Conservation (phyloP, 2,329 filamentous ascomycete genomes). For the Cordyceps javanica region DNA sequence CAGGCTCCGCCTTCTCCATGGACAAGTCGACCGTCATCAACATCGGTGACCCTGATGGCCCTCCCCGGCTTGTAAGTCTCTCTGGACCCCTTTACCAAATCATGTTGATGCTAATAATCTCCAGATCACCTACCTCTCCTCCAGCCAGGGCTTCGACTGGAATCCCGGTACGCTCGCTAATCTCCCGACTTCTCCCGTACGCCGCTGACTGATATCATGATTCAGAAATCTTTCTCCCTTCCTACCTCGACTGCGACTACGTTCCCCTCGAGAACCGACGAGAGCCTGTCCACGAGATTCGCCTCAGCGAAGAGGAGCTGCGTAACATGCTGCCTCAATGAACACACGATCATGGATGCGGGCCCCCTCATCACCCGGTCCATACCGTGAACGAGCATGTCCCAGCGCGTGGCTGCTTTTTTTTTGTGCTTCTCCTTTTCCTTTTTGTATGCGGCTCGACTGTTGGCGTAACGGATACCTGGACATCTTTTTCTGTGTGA, state of each 20-base stretch:
- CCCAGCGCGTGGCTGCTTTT: background rate
- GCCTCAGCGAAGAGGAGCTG: conserved; percentile 70
- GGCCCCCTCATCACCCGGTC: background rate
- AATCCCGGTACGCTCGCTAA: conserved; percentile 57
- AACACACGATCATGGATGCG: background rate
- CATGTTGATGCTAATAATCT: background rate
- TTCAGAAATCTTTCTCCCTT: conserved; percentile 73
- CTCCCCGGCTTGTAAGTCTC: conserved; percentile 59
- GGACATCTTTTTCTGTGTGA: background rate
- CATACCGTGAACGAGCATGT: background rate
- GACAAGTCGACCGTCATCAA: conserved; percentile 77
- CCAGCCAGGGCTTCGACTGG: conserved; percentile 76
- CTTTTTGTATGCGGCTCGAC: background rate
- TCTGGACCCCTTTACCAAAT: background rate
- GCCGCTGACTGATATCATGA: background rate
- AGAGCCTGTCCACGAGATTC: conserved; percentile 73
- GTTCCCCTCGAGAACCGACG: conserved; percentile 67
- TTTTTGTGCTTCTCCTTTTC: background rate
- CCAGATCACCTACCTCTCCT: conserved; percentile 74
- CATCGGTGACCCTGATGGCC: conserved; percentile 67
- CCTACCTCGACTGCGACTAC: conserved; percentile 69
- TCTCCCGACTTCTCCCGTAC: background rate
- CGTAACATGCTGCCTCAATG: conserved; percentile 61
- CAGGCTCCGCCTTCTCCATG: conserved; percentile 65
- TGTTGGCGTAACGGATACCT: background rate